Base-by-base conservation (phyloP, 352 stramenopile genomes). In the Pythium biforme region DNA sequence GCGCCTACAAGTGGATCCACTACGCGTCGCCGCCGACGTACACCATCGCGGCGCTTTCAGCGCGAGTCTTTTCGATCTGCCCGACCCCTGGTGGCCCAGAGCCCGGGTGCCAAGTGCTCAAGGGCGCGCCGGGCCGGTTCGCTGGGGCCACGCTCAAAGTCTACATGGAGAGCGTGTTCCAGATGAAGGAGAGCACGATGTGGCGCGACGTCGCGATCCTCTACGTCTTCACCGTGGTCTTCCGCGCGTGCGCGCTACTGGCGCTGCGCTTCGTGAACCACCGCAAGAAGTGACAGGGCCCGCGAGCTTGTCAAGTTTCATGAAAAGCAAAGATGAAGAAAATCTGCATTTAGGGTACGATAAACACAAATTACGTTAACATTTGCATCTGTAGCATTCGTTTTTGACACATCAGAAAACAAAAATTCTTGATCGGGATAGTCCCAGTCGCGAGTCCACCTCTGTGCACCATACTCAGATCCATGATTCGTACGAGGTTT, bases 1-100 rank as follows among this genome's bases (percentile, higher is more conserved):
- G 43, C 0, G 76, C 63, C 0, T 88, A 87, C 66, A 77, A 72
- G 59, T 90, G 76, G 78, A 57, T 90, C 15, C 72, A 88, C 66
- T 76, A 75, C 46, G 73, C 78, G 53, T 72, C 72, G 8, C 77
- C 77, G 20, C 73, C 71, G 5, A 70, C 66, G 19, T 87, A 85
- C 63, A 77, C 45, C 4, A 77, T 87, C 33, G 61, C 74, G n/a
- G 75, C 81, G 31, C 31, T 89, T 2, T 54, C 73, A 15, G 54
- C 75, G 3, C 33, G 72, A 1, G 54, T 81, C 22, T 79, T 89
- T 45, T 54, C 45, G 0, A 56, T 80, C 9, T 88, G 78, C 56
- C 61, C 55, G 12, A 62, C 47, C 8, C 53, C 59, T 15, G 60
- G 45, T 7, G 46, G 55, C 3, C 29, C 39, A 0, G 48, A 66